These are phyloP conservation scores for Crataegus laevigata DNA, from an alignment of 306 rosid genomes.

Conservation along the genomic window DNA sequence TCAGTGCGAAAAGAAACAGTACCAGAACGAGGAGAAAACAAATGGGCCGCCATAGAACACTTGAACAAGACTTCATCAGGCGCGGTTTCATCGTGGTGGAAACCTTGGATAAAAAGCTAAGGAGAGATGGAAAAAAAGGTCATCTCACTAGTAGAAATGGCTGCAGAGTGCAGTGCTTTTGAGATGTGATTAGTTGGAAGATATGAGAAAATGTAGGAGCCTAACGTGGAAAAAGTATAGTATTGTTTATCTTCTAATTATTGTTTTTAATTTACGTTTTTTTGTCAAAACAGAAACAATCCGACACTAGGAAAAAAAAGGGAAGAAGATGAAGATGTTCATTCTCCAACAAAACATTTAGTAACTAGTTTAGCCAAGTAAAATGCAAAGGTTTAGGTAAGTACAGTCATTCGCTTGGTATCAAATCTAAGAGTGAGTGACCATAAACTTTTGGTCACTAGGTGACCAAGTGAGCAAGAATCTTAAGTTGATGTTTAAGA, in stretches of 20 bases:
- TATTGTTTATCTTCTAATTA: background rate
- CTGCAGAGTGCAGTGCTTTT: background rate
- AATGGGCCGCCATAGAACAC: slow-evolving; percentile 10
- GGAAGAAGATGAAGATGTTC: too few relatives aligned
- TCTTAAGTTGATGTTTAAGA: too few relatives aligned
- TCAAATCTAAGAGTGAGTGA: too few relatives aligned
- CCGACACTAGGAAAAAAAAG: too few relatives aligned
- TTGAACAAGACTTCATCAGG: background rate
- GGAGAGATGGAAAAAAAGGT: background rate
- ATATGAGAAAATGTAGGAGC: background rate
- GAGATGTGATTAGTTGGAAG: background rate
- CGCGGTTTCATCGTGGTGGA: slow-evolving; percentile 2
- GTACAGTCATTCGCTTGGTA: too few relatives aligned
- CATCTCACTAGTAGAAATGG: background rate
- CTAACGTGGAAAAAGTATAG: background rate
- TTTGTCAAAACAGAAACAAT: too few relatives aligned
- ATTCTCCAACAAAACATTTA: too few relatives aligned
- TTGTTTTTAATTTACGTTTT: too few relatives aligned
- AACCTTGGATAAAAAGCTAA: background rate
- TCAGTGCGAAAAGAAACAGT: background rate
- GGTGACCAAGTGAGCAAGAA: too few relatives aligned
- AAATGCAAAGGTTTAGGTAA: too few relatives aligned
- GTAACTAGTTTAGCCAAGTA: too few relatives aligned
- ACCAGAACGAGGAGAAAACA: slow-evolving; percentile 8
- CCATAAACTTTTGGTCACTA: too few relatives aligned